Percentiles rank a stretch among this genome's conserved stretches.
Evolutionary conservation across 352 stramenopile genomes (phyloP).

Genomic region (Pythium coloratum): DNA sequence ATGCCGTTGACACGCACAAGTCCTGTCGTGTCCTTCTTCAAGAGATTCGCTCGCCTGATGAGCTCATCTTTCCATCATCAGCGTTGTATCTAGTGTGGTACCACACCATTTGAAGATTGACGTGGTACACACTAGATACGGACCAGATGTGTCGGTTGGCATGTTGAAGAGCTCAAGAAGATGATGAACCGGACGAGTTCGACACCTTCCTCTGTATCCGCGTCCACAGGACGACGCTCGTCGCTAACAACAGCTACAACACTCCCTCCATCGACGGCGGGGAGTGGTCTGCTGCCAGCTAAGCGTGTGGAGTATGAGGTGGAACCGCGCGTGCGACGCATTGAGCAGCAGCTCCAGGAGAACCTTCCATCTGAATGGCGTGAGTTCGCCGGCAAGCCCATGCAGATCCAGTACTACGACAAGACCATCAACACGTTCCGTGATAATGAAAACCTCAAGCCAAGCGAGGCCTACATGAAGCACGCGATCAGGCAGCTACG

Average conservation of each 20-base stretch:
- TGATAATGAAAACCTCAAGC: conserved; percentile 48
- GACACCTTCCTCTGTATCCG: not conserved
- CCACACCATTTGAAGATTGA: not conserved
- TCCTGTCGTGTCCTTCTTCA: not conserved
- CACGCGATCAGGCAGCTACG: conserved; percentile 45
- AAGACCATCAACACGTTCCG: conserved; percentile 68
- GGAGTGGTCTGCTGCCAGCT: not conserved
- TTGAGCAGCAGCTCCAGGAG: conserved; percentile 57
- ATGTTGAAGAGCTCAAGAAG: not conserved
- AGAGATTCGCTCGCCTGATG: conserved; percentile 7
- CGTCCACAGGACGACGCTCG: not conserved
- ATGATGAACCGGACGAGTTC: not conserved
- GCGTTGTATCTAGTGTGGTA: not conserved
- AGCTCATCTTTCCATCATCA: not conserved
- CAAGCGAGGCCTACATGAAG: conserved; percentile 43
- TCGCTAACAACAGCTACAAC: not conserved
- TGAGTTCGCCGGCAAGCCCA: conserved; percentile 43
- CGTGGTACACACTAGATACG: conserved; percentile 18
- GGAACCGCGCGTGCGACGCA: conserved; percentile 37
- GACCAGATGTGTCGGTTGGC: not conserved
- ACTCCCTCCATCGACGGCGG: not conserved
- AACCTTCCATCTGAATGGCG: conserved; percentile 45
- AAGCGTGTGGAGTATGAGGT: conserved; percentile 40
- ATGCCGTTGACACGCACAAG: conserved; percentile 3
- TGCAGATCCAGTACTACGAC: conserved; percentile 63